These are phyloP conservation scores for Euphrasia arctica DNA, from an alignment of 305 asterid species.

Conservation along the genomic window DNA sequence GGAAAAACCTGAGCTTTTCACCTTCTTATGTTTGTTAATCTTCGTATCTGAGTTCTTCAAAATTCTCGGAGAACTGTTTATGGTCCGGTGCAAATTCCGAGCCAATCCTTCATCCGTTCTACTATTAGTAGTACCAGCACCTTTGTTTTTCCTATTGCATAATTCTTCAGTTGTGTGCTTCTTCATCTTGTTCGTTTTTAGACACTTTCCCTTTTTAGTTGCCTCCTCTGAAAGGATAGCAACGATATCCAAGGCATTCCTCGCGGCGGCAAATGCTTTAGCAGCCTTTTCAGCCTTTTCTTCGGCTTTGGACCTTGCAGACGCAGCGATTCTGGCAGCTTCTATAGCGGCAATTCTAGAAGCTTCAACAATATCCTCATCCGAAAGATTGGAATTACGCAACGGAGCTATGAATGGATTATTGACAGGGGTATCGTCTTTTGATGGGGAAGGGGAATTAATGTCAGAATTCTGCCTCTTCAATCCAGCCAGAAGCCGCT, in stretches of 20 bases:
- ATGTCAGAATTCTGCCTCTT: slow-evolving; percentile 82
- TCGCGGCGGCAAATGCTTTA: slow-evolving; percentile 86
- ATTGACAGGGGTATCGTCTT: slow-evolving; percentile 41
- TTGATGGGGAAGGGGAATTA: slow-evolving; percentile 43
- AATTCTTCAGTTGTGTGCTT: slow-evolving; percentile 67
- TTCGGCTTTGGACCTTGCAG: slow-evolving; percentile 84
- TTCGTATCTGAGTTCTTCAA: slow-evolving; percentile 54
- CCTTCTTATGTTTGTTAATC: slow-evolving; percentile 58
- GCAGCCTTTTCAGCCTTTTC: slow-evolving; percentile 92
- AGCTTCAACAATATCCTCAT: slow-evolving; percentile 72
- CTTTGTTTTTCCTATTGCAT: slow-evolving; percentile 53
- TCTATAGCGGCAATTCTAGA: slow-evolving; percentile 69
- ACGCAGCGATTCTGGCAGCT: slow-evolving; percentile 62
- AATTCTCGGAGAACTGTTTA: slow-evolving; percentile 91
- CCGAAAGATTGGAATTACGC: slow-evolving; percentile 47
- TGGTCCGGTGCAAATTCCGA: slow-evolving; percentile 72
- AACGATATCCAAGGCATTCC: slow-evolving; percentile 78
- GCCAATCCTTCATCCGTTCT: slow-evolving; percentile 87
- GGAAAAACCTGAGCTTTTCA: slow-evolving; percentile 41
- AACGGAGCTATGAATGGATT: slow-evolving; percentile 45
- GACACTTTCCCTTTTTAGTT: slow-evolving; percentile 37
- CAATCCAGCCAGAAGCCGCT: slow-evolving; percentile 89
- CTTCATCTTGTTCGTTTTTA: slow-evolving; percentile 78
- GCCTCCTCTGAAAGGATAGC: slow-evolving; percentile 56
- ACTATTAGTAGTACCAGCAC: slow-evolving; percentile 29